A percentile compares a stretch with the other conserved stretches of the same genome.
Conservation (phyloP, 495 filamentous ascomycete genomes). For the Penicillium herquei region DNA sequence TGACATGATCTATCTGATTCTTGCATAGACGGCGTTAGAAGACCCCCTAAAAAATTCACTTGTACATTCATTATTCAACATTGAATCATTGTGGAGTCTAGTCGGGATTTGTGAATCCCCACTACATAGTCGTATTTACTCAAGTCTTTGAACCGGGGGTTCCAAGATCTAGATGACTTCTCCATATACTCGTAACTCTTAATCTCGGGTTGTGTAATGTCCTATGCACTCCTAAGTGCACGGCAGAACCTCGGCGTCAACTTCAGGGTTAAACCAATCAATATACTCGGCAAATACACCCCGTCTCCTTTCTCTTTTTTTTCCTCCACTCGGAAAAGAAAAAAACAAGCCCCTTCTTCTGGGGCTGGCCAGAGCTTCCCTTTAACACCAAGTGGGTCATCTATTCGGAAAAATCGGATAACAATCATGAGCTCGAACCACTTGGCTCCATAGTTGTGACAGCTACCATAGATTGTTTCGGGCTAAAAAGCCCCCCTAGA, state of each 20-base stretch:
- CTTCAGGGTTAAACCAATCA: too few species aligned
- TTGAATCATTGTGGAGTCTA: background rate
- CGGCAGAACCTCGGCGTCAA: too few species aligned
- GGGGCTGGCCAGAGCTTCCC: background rate
- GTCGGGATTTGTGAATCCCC: background rate
- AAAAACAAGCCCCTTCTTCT: too few species aligned
- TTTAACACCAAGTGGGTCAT: background rate
- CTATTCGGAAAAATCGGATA: background rate
- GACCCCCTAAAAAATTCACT: conserved; percentile 19
- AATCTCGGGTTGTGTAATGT: too few species aligned
- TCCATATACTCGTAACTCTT: too few species aligned
- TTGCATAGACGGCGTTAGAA: conserved; percentile 31
- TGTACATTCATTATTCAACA: conserved; percentile 20
- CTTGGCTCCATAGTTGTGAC: background rate
- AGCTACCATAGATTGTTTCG: background rate
- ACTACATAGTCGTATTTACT: background rate
- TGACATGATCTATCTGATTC: conserved; percentile 10
- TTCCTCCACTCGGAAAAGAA: too few species aligned
- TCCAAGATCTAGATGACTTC: too few species aligned
- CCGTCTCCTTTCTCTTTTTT: too few species aligned
- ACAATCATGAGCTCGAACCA: background rate
- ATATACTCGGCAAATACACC: too few species aligned
- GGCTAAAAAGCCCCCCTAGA: background rate
- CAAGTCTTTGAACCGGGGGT: too few species aligned
- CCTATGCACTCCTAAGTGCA: too few species aligned